phyloP scores from a whole-genome alignment of 495 filamentous ascomycete species.

The Annulohypoxylon moriforme region DNA sequence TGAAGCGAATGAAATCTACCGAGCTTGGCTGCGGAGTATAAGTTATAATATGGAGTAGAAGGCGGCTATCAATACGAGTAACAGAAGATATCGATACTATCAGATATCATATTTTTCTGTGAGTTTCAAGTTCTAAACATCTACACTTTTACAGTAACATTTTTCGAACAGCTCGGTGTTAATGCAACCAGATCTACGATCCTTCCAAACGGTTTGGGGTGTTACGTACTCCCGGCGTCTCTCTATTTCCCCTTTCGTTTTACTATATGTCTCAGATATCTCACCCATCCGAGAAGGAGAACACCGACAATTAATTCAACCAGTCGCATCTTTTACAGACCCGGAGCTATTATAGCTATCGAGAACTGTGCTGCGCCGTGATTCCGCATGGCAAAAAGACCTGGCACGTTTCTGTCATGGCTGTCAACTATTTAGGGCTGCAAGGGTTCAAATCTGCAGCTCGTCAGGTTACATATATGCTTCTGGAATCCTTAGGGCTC shows the following conservation, averaged over 20 bases:
- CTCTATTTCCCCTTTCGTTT: background rate
- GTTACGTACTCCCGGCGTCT: background rate
- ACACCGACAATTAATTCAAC: background rate
- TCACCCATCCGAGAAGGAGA: background rate
- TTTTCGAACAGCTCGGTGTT: background rate
- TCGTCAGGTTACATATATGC: background rate
- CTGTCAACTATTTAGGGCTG: background rate
- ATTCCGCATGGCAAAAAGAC: background rate
- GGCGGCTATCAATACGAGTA: background rate
- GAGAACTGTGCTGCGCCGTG: background rate
- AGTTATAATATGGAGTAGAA: background rate
- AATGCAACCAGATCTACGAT: background rate
- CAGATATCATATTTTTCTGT: background rate
- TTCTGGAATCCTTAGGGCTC: background rate
- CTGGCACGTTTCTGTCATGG: background rate
- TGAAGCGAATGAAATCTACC: background rate
- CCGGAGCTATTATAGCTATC: background rate
- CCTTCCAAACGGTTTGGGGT: background rate
- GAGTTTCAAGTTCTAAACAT: background rate
- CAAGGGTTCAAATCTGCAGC: background rate
- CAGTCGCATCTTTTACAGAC: background rate
- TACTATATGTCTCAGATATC: conserved; percentile 1
- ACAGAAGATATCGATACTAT: background rate
- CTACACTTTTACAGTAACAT: background rate
- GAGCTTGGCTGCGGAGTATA: background rate